A percentile compares a stretch with the other conserved stretches of the same genome.
These are phyloP conservation scores for Mycena floridula DNA, from an alignment of 768 basidiomycete species.

Conservation along the genomic window DNA sequence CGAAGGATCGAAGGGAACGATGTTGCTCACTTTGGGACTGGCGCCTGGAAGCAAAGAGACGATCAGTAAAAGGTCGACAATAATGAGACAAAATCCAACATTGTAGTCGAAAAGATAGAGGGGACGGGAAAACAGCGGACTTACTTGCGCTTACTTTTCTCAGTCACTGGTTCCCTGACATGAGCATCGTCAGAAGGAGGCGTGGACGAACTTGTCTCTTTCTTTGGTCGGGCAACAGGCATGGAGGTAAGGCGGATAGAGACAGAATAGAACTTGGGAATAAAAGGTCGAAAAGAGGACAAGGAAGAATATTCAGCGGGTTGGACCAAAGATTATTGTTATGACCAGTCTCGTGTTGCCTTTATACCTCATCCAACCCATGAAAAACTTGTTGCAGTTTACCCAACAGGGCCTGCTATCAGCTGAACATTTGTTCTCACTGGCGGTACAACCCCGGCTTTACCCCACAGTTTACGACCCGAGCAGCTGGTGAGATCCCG, in stretches of 20 bases:
- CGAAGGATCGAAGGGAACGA: constrained; percentile 12
- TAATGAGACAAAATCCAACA: constrained; percentile 30
- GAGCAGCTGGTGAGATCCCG: too few species aligned
- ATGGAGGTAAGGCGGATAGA: constrained; percentile 33
- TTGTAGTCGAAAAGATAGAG: constrained; percentile 19
- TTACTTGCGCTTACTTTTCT: constrained; percentile 78
- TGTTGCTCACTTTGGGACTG: constrained; percentile 73
- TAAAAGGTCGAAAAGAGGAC: too few species aligned
- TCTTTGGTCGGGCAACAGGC: constrained; percentile 65
- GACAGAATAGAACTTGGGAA: too few species aligned
- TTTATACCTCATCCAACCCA: not conserved
- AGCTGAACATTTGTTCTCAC: too few species aligned
- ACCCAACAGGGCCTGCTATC: too few species aligned
- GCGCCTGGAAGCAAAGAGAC: constrained; percentile 46
- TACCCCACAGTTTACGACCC: too few species aligned
- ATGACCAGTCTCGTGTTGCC: not conserved
- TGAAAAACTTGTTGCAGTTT: too few species aligned
- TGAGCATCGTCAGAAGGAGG: constrained; percentile 60
- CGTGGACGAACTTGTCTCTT: constrained; percentile 55
- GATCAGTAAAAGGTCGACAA: constrained; percentile 22
- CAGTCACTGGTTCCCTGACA: constrained; percentile 49
- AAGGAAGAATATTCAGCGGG: not conserved
- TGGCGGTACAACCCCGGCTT: too few species aligned
- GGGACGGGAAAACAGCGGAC: constrained; percentile 30
- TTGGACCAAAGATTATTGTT: too few species aligned